Evolutionary conservation across 2,329 filamentous ascomycete genomes (phyloP), one percentile per base, ranked within the genome.

Genomic region (Phialophora chinensis): DNA sequence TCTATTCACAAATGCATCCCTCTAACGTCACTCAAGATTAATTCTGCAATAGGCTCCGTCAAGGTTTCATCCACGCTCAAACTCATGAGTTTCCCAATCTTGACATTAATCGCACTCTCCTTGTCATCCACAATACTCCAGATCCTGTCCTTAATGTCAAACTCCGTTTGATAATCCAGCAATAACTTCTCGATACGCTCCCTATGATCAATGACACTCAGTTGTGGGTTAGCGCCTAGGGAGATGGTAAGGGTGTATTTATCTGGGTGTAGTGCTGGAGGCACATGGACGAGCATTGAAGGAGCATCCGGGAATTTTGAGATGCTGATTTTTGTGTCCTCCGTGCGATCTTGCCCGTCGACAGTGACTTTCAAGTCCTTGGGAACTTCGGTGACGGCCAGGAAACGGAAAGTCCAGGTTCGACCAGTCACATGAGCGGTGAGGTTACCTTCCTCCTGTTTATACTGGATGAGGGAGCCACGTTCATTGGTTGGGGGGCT

Each of bases 231-330:
- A 11, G 33, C 60, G 1, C 77, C 79, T n/a, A 81, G 69, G 7
- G 73, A 74, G 66, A 80, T 75, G 12, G 73, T 76, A 73, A 80
- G 78, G 65, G 75, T 74, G 58, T 77, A 75, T 63, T 77, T 75
- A 23, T 57, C 52, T 42, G 33, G 75, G 31, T 59, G 53, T 3
- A 29, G 20, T 14, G 58, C 53, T 5, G 59, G 60, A 1, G 70
- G 70, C 27, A 67, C 63, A 27, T 69, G 53, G n/a, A 74, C 68
- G 0, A 72, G 29, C 52, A 74, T 38, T 25, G 69, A 71, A 2
- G 73, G 70, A 4, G 63, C 47, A 2, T 66, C 20, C 0, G 73
- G 71, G 57, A 69, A 74, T 8, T 14, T 29, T 20, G 70, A 53
- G 14, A 73, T 44, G 4, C 1, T 23, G 11, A 73, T 60, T 5